phyloP scores from a whole-genome alignment of 805 yeast genomes.

The Spathaspora passalidarum region DNA sequence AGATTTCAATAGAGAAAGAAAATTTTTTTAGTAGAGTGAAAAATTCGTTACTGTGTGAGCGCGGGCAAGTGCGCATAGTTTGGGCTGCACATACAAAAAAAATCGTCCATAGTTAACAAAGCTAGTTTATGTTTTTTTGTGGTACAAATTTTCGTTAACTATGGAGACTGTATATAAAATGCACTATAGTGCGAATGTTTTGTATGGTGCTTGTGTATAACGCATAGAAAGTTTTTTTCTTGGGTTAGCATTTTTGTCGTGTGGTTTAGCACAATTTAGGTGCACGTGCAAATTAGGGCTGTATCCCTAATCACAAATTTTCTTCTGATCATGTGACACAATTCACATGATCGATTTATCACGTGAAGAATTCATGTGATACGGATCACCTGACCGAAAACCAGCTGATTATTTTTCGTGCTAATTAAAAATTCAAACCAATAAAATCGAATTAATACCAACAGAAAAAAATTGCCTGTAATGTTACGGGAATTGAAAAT shows the following conservation, averaged over 20 bases:
- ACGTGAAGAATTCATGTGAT: constrained; percentile 1
- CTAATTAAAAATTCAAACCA: constrained; percentile 3
- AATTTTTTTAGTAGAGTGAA: constrained; percentile 4
- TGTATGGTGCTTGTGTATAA: neutral
- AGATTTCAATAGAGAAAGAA: neutral
- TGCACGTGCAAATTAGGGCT: constrained; percentile 4
- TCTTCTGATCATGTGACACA: neutral
- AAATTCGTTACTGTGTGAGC: neutral
- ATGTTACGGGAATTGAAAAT: neutral
- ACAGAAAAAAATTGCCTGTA: constrained; percentile 1
- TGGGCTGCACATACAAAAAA: neutral
- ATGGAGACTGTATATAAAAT: neutral
- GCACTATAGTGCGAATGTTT: neutral
- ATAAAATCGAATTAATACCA: constrained; percentile 4
- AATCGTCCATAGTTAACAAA: neutral
- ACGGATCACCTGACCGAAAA: neutral
- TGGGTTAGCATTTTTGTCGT: neutral
- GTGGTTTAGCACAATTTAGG: neutral
- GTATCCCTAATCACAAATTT: neutral
- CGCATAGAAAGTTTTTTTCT: neutral
- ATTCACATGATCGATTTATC: neutral
- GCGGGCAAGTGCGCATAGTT: neutral
- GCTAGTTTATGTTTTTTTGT: neutral
- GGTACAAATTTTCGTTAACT: neutral
- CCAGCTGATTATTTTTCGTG: neutral